Conservation (phyloP, 768 basidiomycete genomes). For the Amanita jacksonii region DNA sequence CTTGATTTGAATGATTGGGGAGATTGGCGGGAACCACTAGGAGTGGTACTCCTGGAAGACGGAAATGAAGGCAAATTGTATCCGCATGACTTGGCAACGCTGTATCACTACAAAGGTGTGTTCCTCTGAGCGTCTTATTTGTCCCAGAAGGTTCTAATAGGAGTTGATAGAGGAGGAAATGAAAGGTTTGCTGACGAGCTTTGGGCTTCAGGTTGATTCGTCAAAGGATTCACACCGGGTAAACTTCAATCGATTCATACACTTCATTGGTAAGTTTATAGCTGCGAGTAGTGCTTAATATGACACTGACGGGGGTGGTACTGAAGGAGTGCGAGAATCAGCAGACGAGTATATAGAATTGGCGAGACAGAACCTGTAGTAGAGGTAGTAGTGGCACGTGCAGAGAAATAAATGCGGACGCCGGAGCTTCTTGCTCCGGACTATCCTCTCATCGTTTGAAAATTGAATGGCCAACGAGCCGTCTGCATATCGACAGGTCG, state of each 20-base stretch:
- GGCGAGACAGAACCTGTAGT: not conserved
- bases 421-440: too few species aligned
- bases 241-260: constrained; percentile 48
- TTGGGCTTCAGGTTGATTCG: constrained; percentile 28
- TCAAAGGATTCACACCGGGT: constrained; percentile 27
- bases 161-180: constrained; percentile 27
- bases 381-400: too few species aligned
- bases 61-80: constrained; percentile 38
- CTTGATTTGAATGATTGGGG: constrained; percentile 10
- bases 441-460: too few species aligned
- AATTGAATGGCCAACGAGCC: constrained; percentile 20
- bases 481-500: constrained; percentile 39
- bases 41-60: constrained; percentile 35
- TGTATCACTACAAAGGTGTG: constrained; percentile 48
- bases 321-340: not conserved
- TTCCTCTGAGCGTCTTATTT: not conserved
- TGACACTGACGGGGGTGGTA: not conserved
- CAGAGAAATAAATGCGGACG: too few species aligned
- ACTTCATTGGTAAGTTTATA: constrained; percentile 14
- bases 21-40: constrained; percentile 29
- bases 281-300: too few species aligned
- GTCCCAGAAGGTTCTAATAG: not conserved
- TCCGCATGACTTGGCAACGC: constrained; percentile 38
- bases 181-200: constrained; percentile 37
- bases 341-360: not conserved